Evolutionary conservation across 2,329 filamentous ascomycete genomes (phyloP), one percentile per base, ranked within the genome.

Genomic region (Tolypocladium cylindrosporum): DNA sequence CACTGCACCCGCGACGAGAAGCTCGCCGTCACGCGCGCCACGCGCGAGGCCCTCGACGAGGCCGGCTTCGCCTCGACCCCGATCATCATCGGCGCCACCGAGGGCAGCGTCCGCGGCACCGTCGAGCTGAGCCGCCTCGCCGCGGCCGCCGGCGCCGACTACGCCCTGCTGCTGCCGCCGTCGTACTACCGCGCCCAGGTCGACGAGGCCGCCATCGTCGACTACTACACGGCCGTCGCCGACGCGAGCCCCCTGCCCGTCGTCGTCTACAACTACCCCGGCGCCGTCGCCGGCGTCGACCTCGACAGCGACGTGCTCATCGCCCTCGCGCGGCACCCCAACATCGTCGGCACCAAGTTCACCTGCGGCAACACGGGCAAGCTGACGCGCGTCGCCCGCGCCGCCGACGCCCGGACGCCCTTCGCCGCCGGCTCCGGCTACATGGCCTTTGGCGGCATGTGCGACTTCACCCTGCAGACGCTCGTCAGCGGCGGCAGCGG

Each of bases 331-430:
- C 76, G 85, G 69, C 90, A 95, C 74, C 84, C 86, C 63, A 95
- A 95, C 74, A 90, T 96, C 67, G 77, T 91, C 61, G 91, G 91
- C 61, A 92, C 90, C 57, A 96, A 96, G 73, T 95, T 96, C 79
- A 96, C 91, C 45, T 95, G 90, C 71, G 91, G 89, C 63, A 94
- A 90, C 77, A 94, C 90, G 1, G 91, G 91, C 62, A 96, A 95
- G 76, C 81, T 95, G 63, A 93, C 90, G 14, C 86, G 91, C 39
- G 89, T 96, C 5, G 90, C 90, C 8, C 74, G 81, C 16, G 89
- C 85, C 52, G 84, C 87, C 54, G 77, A 88, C 65, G 89, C 90
- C 58, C 84, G 85, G 71, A 91, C 87, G 0, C 84, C 87, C 13
- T 74, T 70, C 60, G 69, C 74, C 9, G 75, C 80, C 61, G 83